A percentile compares a stretch with the other conserved stretches of the same genome.
These are phyloP conservation scores for Spergularia azorica DNA, from an alignment of 179 eudicot species.

Conservation along the genomic window DNA sequence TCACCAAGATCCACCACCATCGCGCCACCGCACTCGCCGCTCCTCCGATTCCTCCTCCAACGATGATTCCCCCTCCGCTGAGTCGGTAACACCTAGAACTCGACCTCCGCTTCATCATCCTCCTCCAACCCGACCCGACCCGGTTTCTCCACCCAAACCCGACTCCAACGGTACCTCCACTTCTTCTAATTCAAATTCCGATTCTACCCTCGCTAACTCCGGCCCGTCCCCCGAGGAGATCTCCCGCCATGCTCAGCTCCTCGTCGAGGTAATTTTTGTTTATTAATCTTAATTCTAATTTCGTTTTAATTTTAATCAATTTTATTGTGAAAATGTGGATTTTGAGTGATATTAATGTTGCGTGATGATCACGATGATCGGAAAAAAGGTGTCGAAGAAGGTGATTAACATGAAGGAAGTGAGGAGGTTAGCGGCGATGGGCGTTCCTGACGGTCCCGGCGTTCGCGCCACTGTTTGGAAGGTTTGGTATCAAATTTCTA, in stretches of 20 bases:
- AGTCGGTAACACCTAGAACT: background rate
- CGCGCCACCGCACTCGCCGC: background rate
- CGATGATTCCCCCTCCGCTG: background rate
- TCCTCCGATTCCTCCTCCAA: background rate
- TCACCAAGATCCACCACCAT: background rate
- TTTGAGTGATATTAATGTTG: no score
- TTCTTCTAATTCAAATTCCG: constrained; percentile 34
- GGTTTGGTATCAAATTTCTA: constrained; percentile 32
- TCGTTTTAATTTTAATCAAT: no score
- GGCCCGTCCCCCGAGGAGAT: constrained; percentile 54
- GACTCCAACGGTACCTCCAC: constrained; percentile 40
- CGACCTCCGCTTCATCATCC: constrained; percentile 12
- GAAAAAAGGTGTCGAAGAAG: constrained; percentile 76
- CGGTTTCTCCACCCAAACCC: constrained; percentile 10
- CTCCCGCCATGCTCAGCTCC: constrained; percentile 79
- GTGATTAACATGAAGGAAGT: constrained; percentile 77
- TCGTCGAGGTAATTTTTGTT: constrained; percentile 58
- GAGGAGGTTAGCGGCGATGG: constrained; percentile 78
- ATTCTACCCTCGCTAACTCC: background rate
- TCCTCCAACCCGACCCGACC: constrained; percentile 12
- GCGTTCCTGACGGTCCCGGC: constrained; percentile 88
- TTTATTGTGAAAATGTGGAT: background rate
- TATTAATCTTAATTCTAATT: background rate
- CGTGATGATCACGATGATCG: background rate
- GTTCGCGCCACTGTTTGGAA: constrained; percentile 89